Conservation (phyloP, 1,284 basidiomycete species). For the Cutaneotrichosporon curvatum region DNA sequence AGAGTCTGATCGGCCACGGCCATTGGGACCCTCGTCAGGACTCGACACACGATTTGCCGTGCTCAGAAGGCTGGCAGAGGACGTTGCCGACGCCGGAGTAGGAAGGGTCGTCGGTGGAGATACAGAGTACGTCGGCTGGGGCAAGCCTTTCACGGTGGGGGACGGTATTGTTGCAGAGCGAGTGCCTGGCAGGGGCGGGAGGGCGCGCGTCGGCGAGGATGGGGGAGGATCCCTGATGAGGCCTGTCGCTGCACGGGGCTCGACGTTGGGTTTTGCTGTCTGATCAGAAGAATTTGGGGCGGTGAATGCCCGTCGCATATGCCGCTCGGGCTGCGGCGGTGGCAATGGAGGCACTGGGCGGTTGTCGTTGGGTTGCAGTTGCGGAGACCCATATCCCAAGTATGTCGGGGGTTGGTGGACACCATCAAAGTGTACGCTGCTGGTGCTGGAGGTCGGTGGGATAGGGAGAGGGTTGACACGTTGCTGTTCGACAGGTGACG, state of each 20-base stretch:
- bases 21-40: conserved; percentile 23
- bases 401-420: too few relatives aligned
- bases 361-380: background rate
- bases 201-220: conserved; percentile 28
- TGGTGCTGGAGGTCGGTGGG: too few relatives aligned
- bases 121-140: conserved; percentile 6
- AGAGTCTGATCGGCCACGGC: conserved; percentile 19
- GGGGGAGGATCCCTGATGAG: too few relatives aligned
- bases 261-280: too few relatives aligned
- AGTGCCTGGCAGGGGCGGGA: conserved; percentile 29
- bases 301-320: conserved; percentile 6
- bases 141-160: background rate
- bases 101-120: background rate
- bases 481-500: too few relatives aligned
- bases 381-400: background rate
- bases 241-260: conserved; percentile 1
- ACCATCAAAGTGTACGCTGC: too few relatives aligned
- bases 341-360: conserved; percentile 28
- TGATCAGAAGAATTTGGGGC: background rate
- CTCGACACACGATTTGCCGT: conserved; percentile 21
- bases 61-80: conserved; percentile 1
- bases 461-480: too few relatives aligned
- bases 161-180: conserved; percentile 1
- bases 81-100: conserved; percentile 3
- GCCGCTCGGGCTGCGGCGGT: conserved; percentile 40